Conservation (phyloP, 2,329 filamentous ascomycete species). For the Cryoendolithus antarcticus region DNA sequence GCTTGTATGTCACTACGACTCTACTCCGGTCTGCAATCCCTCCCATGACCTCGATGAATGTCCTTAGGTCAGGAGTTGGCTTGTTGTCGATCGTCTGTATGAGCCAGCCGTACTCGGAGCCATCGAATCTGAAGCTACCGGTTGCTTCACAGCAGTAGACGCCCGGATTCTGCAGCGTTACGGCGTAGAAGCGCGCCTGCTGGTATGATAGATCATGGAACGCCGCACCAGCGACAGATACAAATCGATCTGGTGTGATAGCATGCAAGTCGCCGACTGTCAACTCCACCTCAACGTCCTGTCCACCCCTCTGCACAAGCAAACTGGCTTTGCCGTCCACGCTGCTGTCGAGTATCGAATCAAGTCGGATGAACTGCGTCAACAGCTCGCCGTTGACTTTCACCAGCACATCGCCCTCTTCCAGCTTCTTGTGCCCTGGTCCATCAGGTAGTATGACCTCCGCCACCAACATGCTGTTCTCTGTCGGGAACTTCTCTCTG, state of each 20-base stretch:
- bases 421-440: constrained; percentile 72
- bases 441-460: constrained; percentile 90
- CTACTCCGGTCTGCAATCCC: constrained; percentile 67
- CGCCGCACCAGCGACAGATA: constrained; percentile 82
- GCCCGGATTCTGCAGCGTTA: constrained; percentile 62
- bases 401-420: constrained; percentile 87
- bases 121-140: constrained; percentile 90
- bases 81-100: constrained; percentile 87
- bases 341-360: constrained; percentile 80
- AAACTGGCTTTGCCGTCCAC: constrained; percentile 70
- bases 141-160: constrained; percentile 92
- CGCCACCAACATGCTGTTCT: constrained; percentile 93
- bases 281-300: constrained; percentile 75
- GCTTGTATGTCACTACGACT: constrained; percentile 90
- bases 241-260: constrained; percentile 92
- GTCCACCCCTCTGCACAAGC: constrained; percentile 75
- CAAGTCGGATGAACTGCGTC: constrained; percentile 82
- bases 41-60: constrained; percentile 86
- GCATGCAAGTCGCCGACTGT: constrained; percentile 79
- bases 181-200: constrained; percentile 88
- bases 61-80: constrained; percentile 72
- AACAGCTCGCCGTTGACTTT: constrained; percentile 89
- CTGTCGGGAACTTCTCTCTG: constrained; percentile 72
- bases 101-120: constrained; percentile 82
- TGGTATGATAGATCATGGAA: constrained; percentile 98